Conservation (phyloP, 805 yeast genomes). For the Starmerella bacillaris region DNA sequence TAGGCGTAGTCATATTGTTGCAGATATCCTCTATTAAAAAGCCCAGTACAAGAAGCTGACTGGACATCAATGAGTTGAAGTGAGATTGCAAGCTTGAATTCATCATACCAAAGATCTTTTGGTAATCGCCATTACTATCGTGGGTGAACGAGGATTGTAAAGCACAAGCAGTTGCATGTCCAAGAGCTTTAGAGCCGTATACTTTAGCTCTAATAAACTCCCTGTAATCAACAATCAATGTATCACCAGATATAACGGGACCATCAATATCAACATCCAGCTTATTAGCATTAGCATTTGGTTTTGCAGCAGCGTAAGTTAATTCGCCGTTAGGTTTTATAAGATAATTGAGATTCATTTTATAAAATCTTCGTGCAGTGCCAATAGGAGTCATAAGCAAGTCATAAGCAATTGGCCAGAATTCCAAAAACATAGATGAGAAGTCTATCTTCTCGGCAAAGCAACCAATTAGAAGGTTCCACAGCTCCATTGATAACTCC, state of each 20-base stretch:
- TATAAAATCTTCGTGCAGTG: conserved; percentile 68
- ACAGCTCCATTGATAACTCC: conserved; percentile 43
- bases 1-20: conserved; percentile 1
- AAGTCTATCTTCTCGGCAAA: background rate
- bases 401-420: conserved; percentile 32
- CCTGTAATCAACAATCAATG: conserved; percentile 62
- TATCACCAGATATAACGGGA: conserved; percentile 81
- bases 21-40: conserved; percentile 50
- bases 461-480: conserved; percentile 31
- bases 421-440: conserved; percentile 1
- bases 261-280: conserved; percentile 66
- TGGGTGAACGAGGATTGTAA: too few species aligned
- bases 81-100: conserved; percentile 12
- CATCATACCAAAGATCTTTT: too few species aligned
- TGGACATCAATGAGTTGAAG: conserved; percentile 48
- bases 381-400: conserved; percentile 89
- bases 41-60: conserved; percentile 59
- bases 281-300: conserved; percentile 10
- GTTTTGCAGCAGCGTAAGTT: conserved; percentile 17
- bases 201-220: conserved; percentile 58
- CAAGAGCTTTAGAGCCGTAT: conserved; percentile 59
- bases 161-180: conserved; percentile 26
- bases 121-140: background rate
- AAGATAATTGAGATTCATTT: conserved; percentile 58
- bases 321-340: conserved; percentile 59